Evolutionary conservation across 1,284 basidiomycete genomes (phyloP).

Genomic region (Hypsizygus ulmarius): DNA sequence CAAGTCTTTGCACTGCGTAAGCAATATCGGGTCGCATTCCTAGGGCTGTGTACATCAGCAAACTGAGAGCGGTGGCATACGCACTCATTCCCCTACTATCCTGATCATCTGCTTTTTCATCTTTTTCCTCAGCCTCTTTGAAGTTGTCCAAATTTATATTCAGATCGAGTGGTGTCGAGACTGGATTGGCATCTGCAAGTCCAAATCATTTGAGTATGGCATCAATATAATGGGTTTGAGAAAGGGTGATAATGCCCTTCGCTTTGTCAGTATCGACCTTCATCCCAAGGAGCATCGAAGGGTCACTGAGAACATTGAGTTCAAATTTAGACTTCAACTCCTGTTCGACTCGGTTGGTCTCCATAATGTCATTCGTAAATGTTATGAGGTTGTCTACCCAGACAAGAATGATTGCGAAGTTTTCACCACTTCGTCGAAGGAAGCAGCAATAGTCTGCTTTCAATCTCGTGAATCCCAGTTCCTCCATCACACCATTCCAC

Average conservation of each 20-base stretch:
- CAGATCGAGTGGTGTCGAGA: slow-evolving; percentile 26
- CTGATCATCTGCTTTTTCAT: not conserved
- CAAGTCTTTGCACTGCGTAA: slow-evolving; percentile 24
- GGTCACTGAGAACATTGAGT: slow-evolving; percentile 17
- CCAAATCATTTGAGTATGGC: slow-evolving; percentile 19
- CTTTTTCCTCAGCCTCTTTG: not conserved
- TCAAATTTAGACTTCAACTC: slow-evolving; percentile 19
- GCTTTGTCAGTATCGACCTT: slow-evolving; percentile 13
- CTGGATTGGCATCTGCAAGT: slow-evolving; percentile 22
- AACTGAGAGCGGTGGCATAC: slow-evolving; percentile 25
- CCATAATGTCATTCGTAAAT: not conserved
- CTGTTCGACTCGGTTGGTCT: not conserved
- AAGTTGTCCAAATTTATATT: slow-evolving; percentile 18
- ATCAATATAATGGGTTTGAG: slow-evolving; percentile 4
- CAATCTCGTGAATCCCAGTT: slow-evolving; percentile 10
- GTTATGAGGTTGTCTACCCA: slow-evolving; percentile 25
- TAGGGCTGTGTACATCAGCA: slow-evolving; percentile 29
- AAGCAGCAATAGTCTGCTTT: slow-evolving; percentile 22
- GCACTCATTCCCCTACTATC: not conserved
- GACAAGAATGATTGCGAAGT: slow-evolving; percentile 17
- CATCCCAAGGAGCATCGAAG: slow-evolving; percentile 22
- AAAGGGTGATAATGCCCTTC: not conserved
- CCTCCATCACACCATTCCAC: not conserved
- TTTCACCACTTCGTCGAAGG: slow-evolving; percentile 8
- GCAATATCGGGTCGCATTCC: slow-evolving; percentile 33